These are phyloP conservation scores for Neltuma alba DNA, from an alignment of 306 rosid species.

Conservation along the genomic window DNA sequence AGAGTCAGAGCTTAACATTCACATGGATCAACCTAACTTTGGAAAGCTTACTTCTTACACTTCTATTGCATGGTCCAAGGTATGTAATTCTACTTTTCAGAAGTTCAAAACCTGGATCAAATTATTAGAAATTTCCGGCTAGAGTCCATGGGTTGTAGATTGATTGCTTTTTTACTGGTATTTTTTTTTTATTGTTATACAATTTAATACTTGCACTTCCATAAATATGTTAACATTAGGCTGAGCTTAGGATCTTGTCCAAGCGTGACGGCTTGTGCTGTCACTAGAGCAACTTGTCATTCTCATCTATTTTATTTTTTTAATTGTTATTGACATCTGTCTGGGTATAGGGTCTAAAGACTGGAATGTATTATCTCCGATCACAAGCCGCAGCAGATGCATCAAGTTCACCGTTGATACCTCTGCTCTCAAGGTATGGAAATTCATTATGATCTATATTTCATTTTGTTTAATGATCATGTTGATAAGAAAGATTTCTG, in stretches of 20 bases:
- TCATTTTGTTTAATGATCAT: neutral
- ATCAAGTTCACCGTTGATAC: constrained; percentile 86
- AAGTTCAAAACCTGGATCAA: neutral
- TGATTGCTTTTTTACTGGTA: neutral
- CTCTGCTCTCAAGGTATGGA: constrained; percentile 56
- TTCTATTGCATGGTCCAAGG: constrained; percentile 95
- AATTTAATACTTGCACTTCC: no score
- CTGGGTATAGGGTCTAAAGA: constrained; percentile 69
- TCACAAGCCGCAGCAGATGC: constrained; percentile 83
- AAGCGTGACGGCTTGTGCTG: no score
- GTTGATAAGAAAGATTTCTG: neutral
- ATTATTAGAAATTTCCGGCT: neutral
- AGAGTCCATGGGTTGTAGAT: neutral
- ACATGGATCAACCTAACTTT: constrained; percentile 85
- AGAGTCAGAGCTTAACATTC: constrained; percentile 89
- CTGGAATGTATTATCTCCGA: constrained; percentile 89
- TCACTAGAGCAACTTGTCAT: no score
- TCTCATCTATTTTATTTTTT: no score
- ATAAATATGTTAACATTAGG: no score
- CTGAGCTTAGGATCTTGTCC: no score
- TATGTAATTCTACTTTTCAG: neutral
- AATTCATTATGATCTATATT: neutral
- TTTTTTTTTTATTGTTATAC: no score
- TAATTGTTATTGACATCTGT: constrained; percentile 15
- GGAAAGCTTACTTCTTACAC: constrained; percentile 86